Evolutionary conservation across 1,284 basidiomycete species (phyloP).

Genomic region (Ceratobasidium papillatum): DNA sequence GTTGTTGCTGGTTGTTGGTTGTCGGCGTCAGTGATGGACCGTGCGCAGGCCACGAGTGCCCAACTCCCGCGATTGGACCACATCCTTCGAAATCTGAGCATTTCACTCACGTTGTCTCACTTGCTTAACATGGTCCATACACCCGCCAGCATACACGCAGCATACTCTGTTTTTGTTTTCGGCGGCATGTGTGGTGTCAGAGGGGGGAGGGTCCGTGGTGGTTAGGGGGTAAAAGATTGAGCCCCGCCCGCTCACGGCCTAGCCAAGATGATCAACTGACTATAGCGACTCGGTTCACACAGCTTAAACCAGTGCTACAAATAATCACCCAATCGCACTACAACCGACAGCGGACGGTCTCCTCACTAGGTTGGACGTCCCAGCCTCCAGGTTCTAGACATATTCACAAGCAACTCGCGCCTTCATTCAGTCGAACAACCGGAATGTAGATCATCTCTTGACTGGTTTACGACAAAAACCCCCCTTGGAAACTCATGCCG

Average conservation of each 20-base stretch:
- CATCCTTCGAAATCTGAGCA: conserved; percentile 8
- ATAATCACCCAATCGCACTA: background rate
- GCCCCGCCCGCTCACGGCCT: background rate
- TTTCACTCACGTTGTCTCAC: background rate
- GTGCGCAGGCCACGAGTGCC: conserved; percentile 39
- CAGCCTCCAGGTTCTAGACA: background rate
- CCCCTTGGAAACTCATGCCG: background rate
- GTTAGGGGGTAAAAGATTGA: background rate
- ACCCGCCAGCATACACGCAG: background rate
- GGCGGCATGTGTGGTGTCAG: background rate
- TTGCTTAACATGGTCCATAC: background rate
- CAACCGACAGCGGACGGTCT: background rate
- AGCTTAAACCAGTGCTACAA: background rate
- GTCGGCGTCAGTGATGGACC: conserved; percentile 39
- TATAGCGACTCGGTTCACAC: background rate
- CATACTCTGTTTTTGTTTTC: background rate
- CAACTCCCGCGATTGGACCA: conserved; percentile 31
- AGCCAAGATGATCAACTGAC: conserved; percentile 2
- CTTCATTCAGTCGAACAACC: background rate
- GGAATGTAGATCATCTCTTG: background rate
- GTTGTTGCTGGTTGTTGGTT: conserved; percentile 38
- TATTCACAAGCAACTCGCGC: background rate
- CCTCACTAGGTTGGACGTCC: background rate
- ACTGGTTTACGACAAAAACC: background rate
- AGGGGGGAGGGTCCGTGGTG: background rate